Evolutionary conservation across 345 rosid species (phyloP).

Genomic region (Salix viminalis): DNA sequence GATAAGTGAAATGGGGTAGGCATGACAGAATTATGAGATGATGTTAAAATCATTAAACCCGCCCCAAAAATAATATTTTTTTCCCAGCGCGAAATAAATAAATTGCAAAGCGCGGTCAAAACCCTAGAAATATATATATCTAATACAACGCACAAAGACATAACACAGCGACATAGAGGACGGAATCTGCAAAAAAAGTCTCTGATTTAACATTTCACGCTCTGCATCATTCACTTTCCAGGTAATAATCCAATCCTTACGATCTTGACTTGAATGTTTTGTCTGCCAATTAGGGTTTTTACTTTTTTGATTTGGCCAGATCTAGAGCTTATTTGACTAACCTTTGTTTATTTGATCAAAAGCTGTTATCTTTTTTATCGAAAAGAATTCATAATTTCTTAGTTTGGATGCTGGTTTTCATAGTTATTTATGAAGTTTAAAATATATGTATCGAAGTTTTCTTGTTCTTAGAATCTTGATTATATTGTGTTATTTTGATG

Average conservation of each 20-base stretch:
- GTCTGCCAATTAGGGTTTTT: background rate
- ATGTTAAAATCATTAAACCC: background rate
- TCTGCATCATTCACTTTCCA: background rate
- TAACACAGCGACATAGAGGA: background rate
- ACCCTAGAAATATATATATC: background rate
- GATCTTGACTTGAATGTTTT: background rate
- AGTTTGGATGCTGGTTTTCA: background rate
- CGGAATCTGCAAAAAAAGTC: background rate
- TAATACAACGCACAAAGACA: background rate
- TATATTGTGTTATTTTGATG: background rate
- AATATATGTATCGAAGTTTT: background rate
- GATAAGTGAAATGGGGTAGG: background rate
- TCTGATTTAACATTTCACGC: background rate
- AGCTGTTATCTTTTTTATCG: background rate
- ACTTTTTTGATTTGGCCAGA: background rate
- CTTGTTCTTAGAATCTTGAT: background rate
- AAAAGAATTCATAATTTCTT: background rate
- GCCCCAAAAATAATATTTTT: background rate
- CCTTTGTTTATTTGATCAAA: background rate
- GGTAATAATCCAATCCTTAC: background rate
- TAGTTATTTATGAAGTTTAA: background rate
- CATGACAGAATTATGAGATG: background rate
- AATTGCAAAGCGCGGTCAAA: conserved; percentile 5
- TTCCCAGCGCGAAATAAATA: background rate
- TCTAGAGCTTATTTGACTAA: background rate